Evolutionary conservation across 352 stramenopile species (phyloP), one percentile per base, ranked within the genome.

Genomic region (Phytophthora pinifolia): DNA sequence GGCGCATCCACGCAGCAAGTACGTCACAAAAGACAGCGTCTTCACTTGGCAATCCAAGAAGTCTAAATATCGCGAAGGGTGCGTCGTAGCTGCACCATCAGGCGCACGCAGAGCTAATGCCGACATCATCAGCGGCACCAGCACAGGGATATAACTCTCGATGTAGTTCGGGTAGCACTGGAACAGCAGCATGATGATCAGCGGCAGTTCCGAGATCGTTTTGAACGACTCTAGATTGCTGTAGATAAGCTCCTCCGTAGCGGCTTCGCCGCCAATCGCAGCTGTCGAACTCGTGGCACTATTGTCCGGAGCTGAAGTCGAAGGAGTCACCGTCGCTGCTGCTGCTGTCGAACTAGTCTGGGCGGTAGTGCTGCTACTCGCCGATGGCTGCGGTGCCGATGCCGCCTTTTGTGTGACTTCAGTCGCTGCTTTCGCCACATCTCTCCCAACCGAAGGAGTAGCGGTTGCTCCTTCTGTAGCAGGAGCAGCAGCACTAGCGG

Each of bases 171-270:
- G 94, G 72, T 99, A 98, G 46, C 98, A 93, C 74, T 99, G 96
- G 56, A 99, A 99, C 33, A 99, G 86, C 41, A 99, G 72, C 92
- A 99, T 99, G 52, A 99, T 96, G 68, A 98, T 98, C 36, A 98
- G 70, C n/a, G 96, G 96, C 51, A 97, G 90, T 73, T 99, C 97
- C 6, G 91, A 97, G 37, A 99, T 88, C 14, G 98, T 95, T 62
- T 96, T 96, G 70, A 97, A 98, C 30, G 90, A 97, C 59, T 97
- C 88, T 54, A 93, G 74, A 57, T 83, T 91, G 58, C 75, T 86
- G 52, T 76, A 90, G 7, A 97, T 70, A 5, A 62, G 65, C n/a
- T 89, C 74, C 18, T 80, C 70, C 9, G 42, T 62, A 18, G 42
- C 13, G 45, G 52, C 12, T 2, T 70, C 46, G 18, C 25, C 65